Conservation (phyloP, 2,329 filamentous ascomycete species). For the Penicillium glabrum region DNA sequence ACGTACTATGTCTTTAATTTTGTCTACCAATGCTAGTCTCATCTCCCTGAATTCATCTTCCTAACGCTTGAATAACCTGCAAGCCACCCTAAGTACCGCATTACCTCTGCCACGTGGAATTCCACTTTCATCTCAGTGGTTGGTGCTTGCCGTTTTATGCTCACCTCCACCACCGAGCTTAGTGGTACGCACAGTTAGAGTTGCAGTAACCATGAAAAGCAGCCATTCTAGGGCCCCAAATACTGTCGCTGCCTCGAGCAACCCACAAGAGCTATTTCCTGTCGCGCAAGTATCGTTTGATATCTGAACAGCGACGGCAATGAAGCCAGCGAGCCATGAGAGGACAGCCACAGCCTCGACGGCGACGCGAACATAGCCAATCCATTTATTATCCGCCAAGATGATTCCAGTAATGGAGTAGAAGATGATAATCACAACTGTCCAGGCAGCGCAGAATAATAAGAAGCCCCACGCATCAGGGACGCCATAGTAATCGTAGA, state of each 20-base stretch:
- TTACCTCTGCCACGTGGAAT: too few relatives aligned
- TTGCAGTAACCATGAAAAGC: background rate
- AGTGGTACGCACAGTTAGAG: background rate
- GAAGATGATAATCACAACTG: constrained; percentile 3
- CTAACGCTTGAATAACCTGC: too few relatives aligned
- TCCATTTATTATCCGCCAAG: background rate
- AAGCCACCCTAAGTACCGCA: too few relatives aligned
- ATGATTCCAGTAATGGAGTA: background rate
- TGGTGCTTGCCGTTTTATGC: too few relatives aligned
- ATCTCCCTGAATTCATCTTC: too few relatives aligned
- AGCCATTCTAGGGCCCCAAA: background rate
- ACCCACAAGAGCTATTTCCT: background rate
- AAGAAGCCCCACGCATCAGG: constrained; percentile 10
- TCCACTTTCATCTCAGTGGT: too few relatives aligned
- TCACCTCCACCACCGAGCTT: too few relatives aligned
- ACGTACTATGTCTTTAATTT: background rate
- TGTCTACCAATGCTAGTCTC: too few relatives aligned
- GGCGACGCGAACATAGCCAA: constrained; percentile 3
- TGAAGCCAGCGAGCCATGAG: constrained; percentile 10
- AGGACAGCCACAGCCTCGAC: constrained; percentile 6
- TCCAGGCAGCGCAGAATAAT: constrained; percentile 9
- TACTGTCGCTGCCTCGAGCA: background rate
- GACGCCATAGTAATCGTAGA: constrained; percentile 3
- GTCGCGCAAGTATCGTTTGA: background rate
- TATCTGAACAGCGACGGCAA: constrained; percentile 7